Evolutionary conservation across 192 early-diverging fungal species (phyloP), one percentile per base, ranked within the genome.

Genomic region (Cetraspora pellucida): DNA sequence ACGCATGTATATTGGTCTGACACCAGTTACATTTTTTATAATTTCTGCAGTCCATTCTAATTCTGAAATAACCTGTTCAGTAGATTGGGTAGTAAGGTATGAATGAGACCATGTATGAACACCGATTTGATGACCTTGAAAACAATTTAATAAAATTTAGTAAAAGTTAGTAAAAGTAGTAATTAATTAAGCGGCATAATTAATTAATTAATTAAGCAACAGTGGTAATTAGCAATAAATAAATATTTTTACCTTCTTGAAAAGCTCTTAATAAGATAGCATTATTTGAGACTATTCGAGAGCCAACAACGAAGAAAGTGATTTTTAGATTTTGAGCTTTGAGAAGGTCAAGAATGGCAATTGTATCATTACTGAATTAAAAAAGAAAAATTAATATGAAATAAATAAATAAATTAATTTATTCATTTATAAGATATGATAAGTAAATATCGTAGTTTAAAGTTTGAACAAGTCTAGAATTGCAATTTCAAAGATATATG

Each of bases 51-150:
- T 81, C 69, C 81, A 87, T 64, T 89, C 79, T 17, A 90, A 68
- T 75, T 91, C 89, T n/a, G 85, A 84, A 31, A 89, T 78, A 52
- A 91, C 77, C 59, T 82, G 79, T 59, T 82, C 64, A 50, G 81
- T 83, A 10, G 78, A 67, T 19, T 88, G 75, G 10, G 80, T 83
- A 45, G 89, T 85, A 75, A 91, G 75, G 25, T 77, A 54, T 59
- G 72, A 50, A 69, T 90, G 89, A 46, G 85, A 84, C 89, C 89
- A 90, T n/a, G 90, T 91, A 65, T 91, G 90, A 54, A 87, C 79
- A 52, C 78, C 84, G 60, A 91, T 82, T 49, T 90, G 86, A 75
- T 91, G 90, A 44, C 90, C 90, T 63, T 21, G 25, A 30, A 76
- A 58, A 52, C 77, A 72, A 57, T 74, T 25, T 60, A 27, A 64